Percentiles rank a stretch among this genome's conserved stretches.
Conservation (phyloP, 768 basidiomycete genomes). For the Tulasnella sp. region DNA sequence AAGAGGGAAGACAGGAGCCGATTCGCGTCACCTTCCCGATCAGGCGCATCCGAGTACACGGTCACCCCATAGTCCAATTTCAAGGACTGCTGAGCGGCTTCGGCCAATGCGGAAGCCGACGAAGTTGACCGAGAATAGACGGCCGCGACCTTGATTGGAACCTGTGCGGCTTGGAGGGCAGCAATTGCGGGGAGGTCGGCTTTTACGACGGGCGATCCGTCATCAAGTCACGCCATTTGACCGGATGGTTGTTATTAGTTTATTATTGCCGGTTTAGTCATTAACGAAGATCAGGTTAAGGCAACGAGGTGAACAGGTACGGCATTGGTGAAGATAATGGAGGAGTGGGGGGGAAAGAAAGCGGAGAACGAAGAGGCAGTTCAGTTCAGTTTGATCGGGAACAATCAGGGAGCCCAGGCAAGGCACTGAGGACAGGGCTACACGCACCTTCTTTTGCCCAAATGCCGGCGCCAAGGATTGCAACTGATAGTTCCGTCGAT, state of each 20-base stretch:
- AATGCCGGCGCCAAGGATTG: slow-evolving; percentile 77
- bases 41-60: slow-evolving; percentile 55
- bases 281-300: too few species aligned
- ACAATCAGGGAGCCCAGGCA: not conserved
- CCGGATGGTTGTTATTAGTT: too few species aligned
- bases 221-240: too few species aligned
- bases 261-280: too few species aligned
- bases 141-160: slow-evolving; percentile 51
- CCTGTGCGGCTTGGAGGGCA: slow-evolving; percentile 43
- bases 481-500: slow-evolving; percentile 48
- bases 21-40: not conserved
- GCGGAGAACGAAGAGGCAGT: too few species aligned
- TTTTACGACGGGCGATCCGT: slow-evolving; percentile 33
- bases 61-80: slow-evolving; percentile 45
- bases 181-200: slow-evolving; percentile 78
- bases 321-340: too few species aligned
- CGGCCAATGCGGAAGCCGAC: slow-evolving; percentile 54
- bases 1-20: not conserved
- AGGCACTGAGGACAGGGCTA: not conserved
- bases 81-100: slow-evolving; percentile 45
- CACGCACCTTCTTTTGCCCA: slow-evolving; percentile 69
- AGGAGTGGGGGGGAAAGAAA: too few species aligned
- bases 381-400: too few species aligned
- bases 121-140: slow-evolving; percentile 76
- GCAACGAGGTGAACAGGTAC: too few species aligned